Evolutionary conservation across 805 yeast genomes (phyloP), one percentile per base, ranked within the genome.

Genomic region (Ogataea populi-albae): DNA sequence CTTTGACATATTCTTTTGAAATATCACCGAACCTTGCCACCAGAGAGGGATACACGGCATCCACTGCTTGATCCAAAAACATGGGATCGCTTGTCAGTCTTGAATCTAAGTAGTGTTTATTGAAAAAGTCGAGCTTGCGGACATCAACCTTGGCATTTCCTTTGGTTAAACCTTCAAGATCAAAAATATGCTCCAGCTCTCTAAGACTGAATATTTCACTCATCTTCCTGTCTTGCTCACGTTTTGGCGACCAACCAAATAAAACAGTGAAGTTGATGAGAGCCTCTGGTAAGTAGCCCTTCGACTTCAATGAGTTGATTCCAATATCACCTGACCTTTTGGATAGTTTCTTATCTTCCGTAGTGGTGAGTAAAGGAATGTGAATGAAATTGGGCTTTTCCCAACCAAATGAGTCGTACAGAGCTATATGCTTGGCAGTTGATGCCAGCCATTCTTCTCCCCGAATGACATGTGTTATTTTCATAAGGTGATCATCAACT

Each of bases 361-460:
- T 54, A 3, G 86, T 77, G 0, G 96, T 88, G 37, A 93, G 61
- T 24, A 93, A 64, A 0, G 99, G 98, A 32, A 93, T 83, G 55
- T 93, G 99, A n/a, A 84, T 70, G 56, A 77, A 93, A 14, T 69
- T 52, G 0, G 99, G 98, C 1, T 83, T 77, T 0, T 52, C 45
- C 97, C 97, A 91, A 0, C 85, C 86, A 55, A 91, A 81, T 0
- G 96, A 95, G 12, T 71, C 50, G 55, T 93, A 94, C 34, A 93
- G 58, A 0, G 96, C 91, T 30, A 88, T 70, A 53, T 93, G 98
- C 50, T 89, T 91, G 2, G 97, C 96, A 0, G 98, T 93, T 0
- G 98, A 86, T 1, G 95, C 84, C 8, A 93, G 64, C 98, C 99
- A 93, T 59, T 93, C 98, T 54, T 93, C 98, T 22, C 99, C 99